Evolutionary conservation across 768 basidiomycete species (phyloP), one percentile per base, ranked within the genome.

Genomic region (Trametes sanguinea): DNA sequence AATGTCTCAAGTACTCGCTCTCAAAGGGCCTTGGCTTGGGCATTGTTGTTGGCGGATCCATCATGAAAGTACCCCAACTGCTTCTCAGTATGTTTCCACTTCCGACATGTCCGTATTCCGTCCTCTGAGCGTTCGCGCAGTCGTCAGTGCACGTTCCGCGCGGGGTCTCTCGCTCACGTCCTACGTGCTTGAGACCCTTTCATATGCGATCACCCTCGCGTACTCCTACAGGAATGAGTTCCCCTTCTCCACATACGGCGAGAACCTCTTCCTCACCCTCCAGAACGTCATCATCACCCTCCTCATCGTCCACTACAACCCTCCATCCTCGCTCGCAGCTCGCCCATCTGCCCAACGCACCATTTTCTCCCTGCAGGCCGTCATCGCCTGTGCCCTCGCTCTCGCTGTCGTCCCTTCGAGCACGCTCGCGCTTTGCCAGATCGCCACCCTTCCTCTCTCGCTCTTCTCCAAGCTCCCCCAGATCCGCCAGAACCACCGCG

Each of bases 51-150:
- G 96, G 92, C 44, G 95, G 95, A 0, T 87, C 89, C 2, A 92
- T 99, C 64, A 91, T 99, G 87, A 99, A 99, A 76, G 84, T 98
- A 2, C 96, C 96, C 1, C 96, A 98, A 72, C 78, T 97, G n/a
- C 68, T 92, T 32, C 82, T 94, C 56, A 92, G 92, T 92, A 67
- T 70, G 90, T 78, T 9, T 47, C 16, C 13, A 16, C 22, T 42
- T 5, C 43, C 6, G 14, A 3, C 54, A 10, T 14, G 44, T 35
- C n/a, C n/a, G 44, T 37, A 32, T 10, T 39, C 2, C 8, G 6
- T 29, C 14, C 39, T 51, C 57, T 64, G 27, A 64, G 43, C 47
- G 14, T 47, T 22, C 54, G 8, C 54, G 8, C 69, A 94, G 92
- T 96, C 65, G 68, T 90, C 7, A 80, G 79, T 46, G 86, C 86